Percentiles rank a stretch among this genome's conserved stretches.
Evolutionary conservation across 495 filamentous ascomycete genomes (phyloP).

Genomic region (Tuber melanosporum): DNA sequence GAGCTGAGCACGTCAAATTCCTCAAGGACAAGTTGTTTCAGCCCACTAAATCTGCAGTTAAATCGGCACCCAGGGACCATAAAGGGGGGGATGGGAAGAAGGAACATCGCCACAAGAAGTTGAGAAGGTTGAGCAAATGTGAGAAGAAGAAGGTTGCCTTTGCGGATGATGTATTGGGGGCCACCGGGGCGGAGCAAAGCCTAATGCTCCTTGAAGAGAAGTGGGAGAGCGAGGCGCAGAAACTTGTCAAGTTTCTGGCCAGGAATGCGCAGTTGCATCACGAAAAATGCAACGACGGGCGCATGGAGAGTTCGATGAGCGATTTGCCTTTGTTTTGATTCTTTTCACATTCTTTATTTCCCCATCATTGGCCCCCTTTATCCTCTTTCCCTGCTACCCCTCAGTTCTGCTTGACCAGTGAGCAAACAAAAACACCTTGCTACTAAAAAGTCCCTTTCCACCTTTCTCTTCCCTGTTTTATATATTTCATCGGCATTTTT

Average conservation of each 20-base stretch:
- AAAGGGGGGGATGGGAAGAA: conserved; percentile 12
- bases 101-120: background rate
- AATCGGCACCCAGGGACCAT: conserved; percentile 10
- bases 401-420: background rate
- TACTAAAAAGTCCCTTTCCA: background rate
- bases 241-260: conserved; percentile 26
- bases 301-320: conserved; percentile 13
- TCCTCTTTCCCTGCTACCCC: background rate
- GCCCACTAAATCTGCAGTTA: conserved; percentile 20
- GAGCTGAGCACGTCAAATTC: conserved; percentile 55
- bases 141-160: conserved; percentile 37
- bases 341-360: conserved; percentile 5
- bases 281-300: conserved; percentile 13
- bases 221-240: conserved; percentile 39
- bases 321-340: conserved; percentile 19
- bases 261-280: conserved; percentile 34
- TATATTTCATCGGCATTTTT: conserved; percentile 1
- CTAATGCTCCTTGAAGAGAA: conserved; percentile 40
- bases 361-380: background rate
- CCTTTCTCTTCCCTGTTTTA: background rate
- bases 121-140: conserved; percentile 21
- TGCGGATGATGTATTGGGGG: conserved; percentile 22
- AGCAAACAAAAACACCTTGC: background rate
- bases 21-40: conserved; percentile 46
- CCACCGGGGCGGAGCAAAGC: conserved; percentile 30